Evolutionary conservation across 306 rosid species (phyloP).

Genomic region (Prunus davidiana): DNA sequence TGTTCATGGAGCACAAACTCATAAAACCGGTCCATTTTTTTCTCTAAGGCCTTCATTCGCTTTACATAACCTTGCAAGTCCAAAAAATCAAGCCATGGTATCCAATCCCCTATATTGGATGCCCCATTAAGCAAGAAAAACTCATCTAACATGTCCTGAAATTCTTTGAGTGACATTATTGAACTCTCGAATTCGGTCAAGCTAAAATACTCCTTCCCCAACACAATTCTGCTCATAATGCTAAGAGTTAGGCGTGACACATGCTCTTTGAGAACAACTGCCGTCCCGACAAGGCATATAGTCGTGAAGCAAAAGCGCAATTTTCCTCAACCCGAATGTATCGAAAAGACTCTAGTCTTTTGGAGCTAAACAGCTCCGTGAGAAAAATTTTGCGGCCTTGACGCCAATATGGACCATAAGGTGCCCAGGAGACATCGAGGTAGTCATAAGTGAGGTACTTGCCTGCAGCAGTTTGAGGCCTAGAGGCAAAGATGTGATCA

Average conservation of each 20-base stretch:
- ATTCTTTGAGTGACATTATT: conserved; percentile 6
- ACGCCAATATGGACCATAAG: conserved; percentile 30
- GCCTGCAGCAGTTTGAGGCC: conserved; percentile 37
- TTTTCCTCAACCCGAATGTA: conserved; percentile 22
- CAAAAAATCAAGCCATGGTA: conserved; percentile 33
- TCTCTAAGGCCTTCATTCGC: conserved; percentile 29
- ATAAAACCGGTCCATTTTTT: conserved; percentile 13
- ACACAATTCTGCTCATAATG: conserved; percentile 21
- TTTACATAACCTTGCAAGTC: conserved; percentile 32
- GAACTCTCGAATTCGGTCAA: background rate
- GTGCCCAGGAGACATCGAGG: conserved; percentile 23
- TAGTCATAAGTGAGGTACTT: conserved; percentile 21
- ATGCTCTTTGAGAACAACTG: conserved; percentile 18
- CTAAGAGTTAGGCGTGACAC: conserved; percentile 10
- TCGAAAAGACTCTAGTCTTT: conserved; percentile 18
- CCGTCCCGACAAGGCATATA: conserved; percentile 11
- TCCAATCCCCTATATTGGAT: conserved; percentile 32
- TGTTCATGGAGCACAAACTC: conserved; percentile 23
- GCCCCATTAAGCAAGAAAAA: background rate
- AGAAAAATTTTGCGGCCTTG: conserved; percentile 33
- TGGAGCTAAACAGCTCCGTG: conserved; percentile 24
- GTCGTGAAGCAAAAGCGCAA: background rate
- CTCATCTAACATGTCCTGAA: conserved; percentile 28
- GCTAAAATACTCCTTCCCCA: conserved; percentile 30
- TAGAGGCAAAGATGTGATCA: conserved; percentile 28